phyloP scores from a whole-genome alignment of 352 stramenopile species.

The Globisporangium echinulatum region DNA sequence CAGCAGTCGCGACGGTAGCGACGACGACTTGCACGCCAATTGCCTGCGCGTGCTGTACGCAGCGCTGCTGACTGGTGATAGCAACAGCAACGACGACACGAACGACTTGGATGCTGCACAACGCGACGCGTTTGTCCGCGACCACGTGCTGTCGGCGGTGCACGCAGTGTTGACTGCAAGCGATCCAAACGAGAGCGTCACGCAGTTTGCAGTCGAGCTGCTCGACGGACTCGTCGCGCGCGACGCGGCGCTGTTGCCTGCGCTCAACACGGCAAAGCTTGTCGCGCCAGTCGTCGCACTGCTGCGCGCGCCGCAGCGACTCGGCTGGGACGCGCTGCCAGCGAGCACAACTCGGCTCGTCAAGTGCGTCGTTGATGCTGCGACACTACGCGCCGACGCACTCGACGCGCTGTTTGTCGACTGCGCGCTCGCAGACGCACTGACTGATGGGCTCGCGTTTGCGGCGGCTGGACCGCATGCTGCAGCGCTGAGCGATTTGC shows the following conservation, averaged over 20 bases:
- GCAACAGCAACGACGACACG: slow-evolving; percentile 12
- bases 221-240: slow-evolving; percentile 36
- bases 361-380: slow-evolving; percentile 23
- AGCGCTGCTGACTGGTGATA: slow-evolving; percentile 42
- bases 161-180: slow-evolving; percentile 15
- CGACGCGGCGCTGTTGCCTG: slow-evolving; percentile 22
- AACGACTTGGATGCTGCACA: slow-evolving; percentile 10
- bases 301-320: slow-evolving; percentile 21
- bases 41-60: slow-evolving; percentile 48
- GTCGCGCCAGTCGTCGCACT: slow-evolving; percentile 22
- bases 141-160: slow-evolving; percentile 39
- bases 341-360: slow-evolving; percentile 28
- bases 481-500: slow-evolving; percentile 21
- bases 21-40: slow-evolving; percentile 25
- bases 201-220: slow-evolving; percentile 42
- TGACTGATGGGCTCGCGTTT: slow-evolving; percentile 1
- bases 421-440: slow-evolving; percentile 15
- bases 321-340: slow-evolving; percentile 20
- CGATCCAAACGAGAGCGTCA: slow-evolving; percentile 31
- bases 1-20: neutral
- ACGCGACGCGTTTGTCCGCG: slow-evolving; percentile 32
- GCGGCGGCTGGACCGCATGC: neutral
- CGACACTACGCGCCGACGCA: slow-evolving; percentile 4
- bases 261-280: slow-evolving; percentile 16
- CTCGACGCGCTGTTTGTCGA: slow-evolving; percentile 19